A percentile compares a stretch with the other conserved stretches of the same genome.
Conservation (phyloP, 1,139 yeast species). For the Candida anutae region DNA sequence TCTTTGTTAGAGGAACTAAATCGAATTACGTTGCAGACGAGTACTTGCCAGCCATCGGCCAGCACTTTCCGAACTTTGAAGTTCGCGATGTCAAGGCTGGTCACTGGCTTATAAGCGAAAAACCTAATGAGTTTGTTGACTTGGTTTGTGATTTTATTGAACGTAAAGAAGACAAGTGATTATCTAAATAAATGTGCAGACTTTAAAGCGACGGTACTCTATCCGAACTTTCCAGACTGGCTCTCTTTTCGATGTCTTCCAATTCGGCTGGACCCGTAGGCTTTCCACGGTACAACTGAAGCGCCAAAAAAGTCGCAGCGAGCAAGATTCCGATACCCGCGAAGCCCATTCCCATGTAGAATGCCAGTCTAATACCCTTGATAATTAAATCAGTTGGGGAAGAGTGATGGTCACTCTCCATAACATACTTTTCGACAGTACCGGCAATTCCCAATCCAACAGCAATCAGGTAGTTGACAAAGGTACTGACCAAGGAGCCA, state of each 20-base stretch:
- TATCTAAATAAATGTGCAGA: too few relatives aligned
- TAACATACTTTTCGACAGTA: constrained; percentile 43
- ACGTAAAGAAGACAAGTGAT: constrained; percentile 49
- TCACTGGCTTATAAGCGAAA: constrained; percentile 86
- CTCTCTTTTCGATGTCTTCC: too few relatives aligned
- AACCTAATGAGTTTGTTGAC: constrained; percentile 61
- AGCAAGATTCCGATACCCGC: constrained; percentile 38
- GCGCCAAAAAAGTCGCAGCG: constrained; percentile 13
- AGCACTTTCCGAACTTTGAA: constrained; percentile 72
- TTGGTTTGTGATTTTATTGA: constrained; percentile 52
- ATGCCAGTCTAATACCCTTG: constrained; percentile 36
- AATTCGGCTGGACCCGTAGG: too few relatives aligned
- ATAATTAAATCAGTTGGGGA: constrained; percentile 18
- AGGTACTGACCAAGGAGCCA: constrained; percentile 54
- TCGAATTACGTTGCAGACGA: constrained; percentile 86
- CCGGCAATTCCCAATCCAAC: constrained; percentile 61
- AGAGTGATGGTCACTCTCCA: constrained; percentile 17
- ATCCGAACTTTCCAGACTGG: too few relatives aligned
- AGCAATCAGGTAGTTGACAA: constrained; percentile 56
- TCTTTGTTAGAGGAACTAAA: constrained; percentile 73
- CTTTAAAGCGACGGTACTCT: too few relatives aligned
- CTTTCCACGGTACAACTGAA: constrained; percentile 3
- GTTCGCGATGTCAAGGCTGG: constrained; percentile 74
- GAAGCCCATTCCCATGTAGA: constrained; percentile 44
- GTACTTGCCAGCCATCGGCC: constrained; percentile 63